Conservation (phyloP, 306 rosid species). For the Castanopsis chinensis region DNA sequence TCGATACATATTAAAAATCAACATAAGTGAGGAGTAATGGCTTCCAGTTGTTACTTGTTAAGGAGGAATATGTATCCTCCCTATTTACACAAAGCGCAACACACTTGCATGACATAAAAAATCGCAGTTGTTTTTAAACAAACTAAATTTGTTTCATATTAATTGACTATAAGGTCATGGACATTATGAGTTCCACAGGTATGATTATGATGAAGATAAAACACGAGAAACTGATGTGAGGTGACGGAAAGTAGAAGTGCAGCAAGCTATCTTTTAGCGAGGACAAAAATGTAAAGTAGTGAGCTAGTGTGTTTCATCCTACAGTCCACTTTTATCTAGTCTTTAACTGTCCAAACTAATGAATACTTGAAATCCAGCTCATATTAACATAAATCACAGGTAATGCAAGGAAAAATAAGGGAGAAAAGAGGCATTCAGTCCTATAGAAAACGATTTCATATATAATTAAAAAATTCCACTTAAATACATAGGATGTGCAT, state of each 20-base stretch:
- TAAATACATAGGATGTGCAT: not conserved
- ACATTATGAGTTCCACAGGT: not conserved
- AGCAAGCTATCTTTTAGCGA: not conserved
- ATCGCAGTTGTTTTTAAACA: too few relatives aligned
- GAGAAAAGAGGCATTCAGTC: not conserved
- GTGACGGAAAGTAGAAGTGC: not conserved
- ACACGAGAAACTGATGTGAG: not conserved
- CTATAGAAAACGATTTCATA: not conserved
- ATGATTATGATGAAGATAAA: not conserved
- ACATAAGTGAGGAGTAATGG: not conserved
- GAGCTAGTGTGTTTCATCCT: not conserved
- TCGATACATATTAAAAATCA: constrained; percentile 1
- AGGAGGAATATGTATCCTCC: not conserved
- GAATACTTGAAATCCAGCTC: not conserved
- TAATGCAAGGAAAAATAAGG: not conserved
- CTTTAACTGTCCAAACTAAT: not conserved
- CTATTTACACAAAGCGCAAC: not conserved
- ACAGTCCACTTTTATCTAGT: not conserved
- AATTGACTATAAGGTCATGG: not conserved
- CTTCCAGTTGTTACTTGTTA: not conserved
- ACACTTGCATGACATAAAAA: not conserved
- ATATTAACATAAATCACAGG: not conserved
- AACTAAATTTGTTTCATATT: not conserved
- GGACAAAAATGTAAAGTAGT: not conserved
- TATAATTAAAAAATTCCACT: not conserved